Conservation (phyloP, 2,329 filamentous ascomycete species). For the Waltergamsia citrina region DNA sequence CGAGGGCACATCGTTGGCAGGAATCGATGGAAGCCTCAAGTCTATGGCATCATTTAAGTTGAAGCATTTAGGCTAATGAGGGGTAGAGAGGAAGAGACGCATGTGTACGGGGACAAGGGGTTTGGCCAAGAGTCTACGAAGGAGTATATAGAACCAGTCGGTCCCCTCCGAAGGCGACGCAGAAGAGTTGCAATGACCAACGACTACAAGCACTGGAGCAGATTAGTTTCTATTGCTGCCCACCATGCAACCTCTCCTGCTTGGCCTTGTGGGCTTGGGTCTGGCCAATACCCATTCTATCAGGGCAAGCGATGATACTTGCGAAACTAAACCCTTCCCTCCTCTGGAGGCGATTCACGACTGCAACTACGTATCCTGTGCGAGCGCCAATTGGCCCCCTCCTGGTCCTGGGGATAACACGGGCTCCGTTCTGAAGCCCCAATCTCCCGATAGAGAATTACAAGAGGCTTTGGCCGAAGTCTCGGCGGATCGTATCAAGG, state of each 20-base stretch:
- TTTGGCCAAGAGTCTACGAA: too few species aligned
- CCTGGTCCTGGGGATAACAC: conserved; percentile 7
- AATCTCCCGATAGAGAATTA: conserved; percentile 11
- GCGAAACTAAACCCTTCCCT: too few species aligned
- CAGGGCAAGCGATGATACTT: background rate
- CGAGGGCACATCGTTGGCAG: too few species aligned
- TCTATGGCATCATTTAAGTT: too few species aligned
- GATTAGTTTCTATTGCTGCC: background rate
- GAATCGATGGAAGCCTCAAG: too few species aligned
- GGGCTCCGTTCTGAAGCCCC: conserved; percentile 10
- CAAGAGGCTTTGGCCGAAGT: conserved; percentile 16
- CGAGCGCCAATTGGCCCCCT: conserved; percentile 13
- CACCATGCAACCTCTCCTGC: background rate
- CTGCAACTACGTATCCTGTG: conserved; percentile 8
- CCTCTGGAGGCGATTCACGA: conserved; percentile 3
- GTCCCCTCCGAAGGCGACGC: too few species aligned
- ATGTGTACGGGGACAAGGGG: too few species aligned
- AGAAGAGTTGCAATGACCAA: too few species aligned
- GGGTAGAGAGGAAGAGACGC: too few species aligned
- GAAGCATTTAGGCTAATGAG: too few species aligned
- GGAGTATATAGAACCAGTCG: too few species aligned
- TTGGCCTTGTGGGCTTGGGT: background rate
- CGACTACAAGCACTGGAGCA: too few species aligned
- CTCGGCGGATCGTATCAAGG: conserved; percentile 32
- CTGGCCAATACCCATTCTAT: background rate